Base-by-base conservation (phyloP, 805 yeast species). In the Wickerhamomyces hampshirensis region DNA sequence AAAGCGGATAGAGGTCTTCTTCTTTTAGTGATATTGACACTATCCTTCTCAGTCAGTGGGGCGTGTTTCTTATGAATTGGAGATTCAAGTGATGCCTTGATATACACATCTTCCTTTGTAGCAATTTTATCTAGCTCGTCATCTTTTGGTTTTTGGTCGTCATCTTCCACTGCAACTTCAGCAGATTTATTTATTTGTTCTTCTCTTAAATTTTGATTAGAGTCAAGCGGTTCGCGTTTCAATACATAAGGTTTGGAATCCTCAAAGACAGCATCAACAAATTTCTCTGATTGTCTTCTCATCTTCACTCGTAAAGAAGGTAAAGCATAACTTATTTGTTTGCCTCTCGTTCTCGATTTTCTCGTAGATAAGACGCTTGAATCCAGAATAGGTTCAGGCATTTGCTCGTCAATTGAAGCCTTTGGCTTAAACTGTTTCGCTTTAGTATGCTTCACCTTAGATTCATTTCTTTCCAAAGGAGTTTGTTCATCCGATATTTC, bases 241-340 rank as follows among this genome's bases (percentile, higher is more conserved):
- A n/a, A n/a, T n/a, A n/a, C n/a, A n/a, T n/a, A n/a, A n/a, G n/a
- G n/a, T n/a, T 11, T 21, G 24, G 11, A 21, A 26, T 38, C 51
- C 4, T 47, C 48, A 31, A 26, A 52, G 15, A 80, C 75, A 1
- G 88, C 88, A 55, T 77, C 84, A 3, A 75, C 75, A 30, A 78
- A 60, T 43, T 69, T 67, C 21, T 65, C 80, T 0, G 78, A 66
- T 23, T 75, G 77, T 45, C 91, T 67, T 51, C 94, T 71, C 80
- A 81, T 69, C 52, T 83, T 84, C 12, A 70, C 73, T 27, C 83
- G 65, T 35, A 82, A 56, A 1, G 89, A 77, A 0, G 88, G 87
- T 23, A 77, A 66, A 14, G 77, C 76, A 48, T 85, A 85, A 53
- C 77, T 75, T 5, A 85, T 75, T 9, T 71, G 68, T 39, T 71